Base-by-base conservation (phyloP, 495 filamentous ascomycete genomes). In the Penicillium herquei region DNA sequence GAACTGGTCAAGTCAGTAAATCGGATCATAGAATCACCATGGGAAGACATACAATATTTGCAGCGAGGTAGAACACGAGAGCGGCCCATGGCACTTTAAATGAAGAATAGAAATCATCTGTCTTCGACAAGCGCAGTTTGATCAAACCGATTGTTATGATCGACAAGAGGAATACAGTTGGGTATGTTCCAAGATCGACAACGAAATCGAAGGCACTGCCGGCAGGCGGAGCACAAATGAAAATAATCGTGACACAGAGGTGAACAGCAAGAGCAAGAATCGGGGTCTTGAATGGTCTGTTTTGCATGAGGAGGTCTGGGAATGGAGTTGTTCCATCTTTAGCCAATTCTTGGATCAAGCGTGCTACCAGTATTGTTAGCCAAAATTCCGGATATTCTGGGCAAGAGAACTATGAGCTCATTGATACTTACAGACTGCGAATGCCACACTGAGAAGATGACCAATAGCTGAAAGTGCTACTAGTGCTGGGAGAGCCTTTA, bases 301-400 rank as follows among this genome's bases (percentile, higher is more conserved):
- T 83, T 0, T 84, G 85, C 10, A 87, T 81, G 9, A 87, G 65
- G 18, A 84, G 63, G 13, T 71, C 70, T 9, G 84, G 81, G 51
- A 80, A 89, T 0, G 88, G 87, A 6, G 88, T 76, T 52, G 89
- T 82, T 11, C 84, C 85, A 66, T 86, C 81, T 53, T 79, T 79
- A n/a, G 81, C 85, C 3, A 87, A 65, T 70, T 87, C 85, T 69
- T 86, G 81, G 59, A 85, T 85, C 3, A 87, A 70, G 6, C 85
- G 83, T 6, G 86, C 79, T 83, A 14, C 21, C 21, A 39, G n/a
- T 16, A 11, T 41, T 30, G 41, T 14, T 46, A 10, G 21, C 45
- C 42, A 21, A 6, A 35, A 8, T 17, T 17, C 12, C 26, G 39
- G 26, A 8, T 34, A 7, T 4, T 18, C 14, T 2, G 11, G 16